phyloP scores from a whole-genome alignment of 2,329 filamentous ascomycete species.

The Sclerotinia borealis region DNA sequence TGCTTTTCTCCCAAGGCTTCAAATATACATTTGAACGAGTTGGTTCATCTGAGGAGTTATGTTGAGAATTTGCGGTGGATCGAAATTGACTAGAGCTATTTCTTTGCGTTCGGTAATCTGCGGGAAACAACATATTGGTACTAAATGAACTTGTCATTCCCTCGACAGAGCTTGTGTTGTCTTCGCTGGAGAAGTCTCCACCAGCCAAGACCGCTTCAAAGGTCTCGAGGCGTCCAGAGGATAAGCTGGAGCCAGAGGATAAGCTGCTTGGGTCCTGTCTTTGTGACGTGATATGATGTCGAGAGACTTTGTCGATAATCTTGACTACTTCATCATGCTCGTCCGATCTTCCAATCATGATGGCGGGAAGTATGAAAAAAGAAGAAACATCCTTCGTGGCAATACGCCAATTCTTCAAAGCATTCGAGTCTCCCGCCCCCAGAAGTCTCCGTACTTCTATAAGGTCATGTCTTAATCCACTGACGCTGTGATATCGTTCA shows the following conservation, averaged over 20 bases:
- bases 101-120: slow-evolving; percentile 12
- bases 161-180: slow-evolving; percentile 50
- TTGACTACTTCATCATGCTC: slow-evolving; percentile 65
- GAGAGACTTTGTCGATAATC: slow-evolving; percentile 71
- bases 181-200: slow-evolving; percentile 52
- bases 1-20: slow-evolving; percentile 29
- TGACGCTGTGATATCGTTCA: slow-evolving; percentile 84
- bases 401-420: slow-evolving; percentile 67
- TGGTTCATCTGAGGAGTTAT: slow-evolving; percentile 24
- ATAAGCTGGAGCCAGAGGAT: slow-evolving; percentile 50
- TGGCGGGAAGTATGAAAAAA: slow-evolving; percentile 64
- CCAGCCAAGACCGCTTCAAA: slow-evolving; percentile 34
- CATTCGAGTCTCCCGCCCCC: slow-evolving; percentile 64
- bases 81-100: slow-evolving; percentile 18
- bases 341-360: slow-evolving; percentile 71
- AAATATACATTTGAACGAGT: slow-evolving; percentile 11
- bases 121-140: slow-evolving; percentile 6
- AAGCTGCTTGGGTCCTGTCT: slow-evolving; percentile 39
- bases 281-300: slow-evolving; percentile 49
- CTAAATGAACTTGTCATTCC: slow-evolving; percentile 32
- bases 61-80: slow-evolving; percentile 21
- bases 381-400: slow-evolving; percentile 84
- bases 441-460: slow-evolving; percentile 67
- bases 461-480: slow-evolving; percentile 78
- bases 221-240: slow-evolving; percentile 33